Evolutionary conservation across 805 yeast genomes (phyloP).

Genomic region (Wickerhamiella musiphila): DNA sequence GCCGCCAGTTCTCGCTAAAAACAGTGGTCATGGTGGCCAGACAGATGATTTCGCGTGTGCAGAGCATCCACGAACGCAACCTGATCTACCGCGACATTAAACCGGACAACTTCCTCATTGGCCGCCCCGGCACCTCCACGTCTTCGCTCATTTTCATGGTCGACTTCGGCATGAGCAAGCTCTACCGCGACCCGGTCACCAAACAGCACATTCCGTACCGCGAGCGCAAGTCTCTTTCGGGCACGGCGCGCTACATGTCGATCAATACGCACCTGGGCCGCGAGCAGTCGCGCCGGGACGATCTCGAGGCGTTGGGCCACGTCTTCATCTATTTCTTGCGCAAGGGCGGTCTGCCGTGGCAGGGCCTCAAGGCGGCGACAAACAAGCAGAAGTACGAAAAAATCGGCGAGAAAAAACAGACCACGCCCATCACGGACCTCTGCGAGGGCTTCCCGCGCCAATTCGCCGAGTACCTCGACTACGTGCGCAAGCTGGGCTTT

Average conservation of each 20-base stretch:
- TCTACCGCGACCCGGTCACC: slow-evolving; percentile 90
- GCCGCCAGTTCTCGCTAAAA: slow-evolving; percentile 69
- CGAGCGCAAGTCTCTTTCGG: slow-evolving; percentile 87
- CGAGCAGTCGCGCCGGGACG: slow-evolving; percentile 93
- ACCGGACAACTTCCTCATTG: slow-evolving; percentile 92
- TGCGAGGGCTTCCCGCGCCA: slow-evolving; percentile 84
- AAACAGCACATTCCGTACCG: slow-evolving; percentile 92
- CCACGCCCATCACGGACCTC: slow-evolving; percentile 70
- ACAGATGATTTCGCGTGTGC: slow-evolving; percentile 82
- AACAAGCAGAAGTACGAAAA: slow-evolving; percentile 95
- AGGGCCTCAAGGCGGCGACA: slow-evolving; percentile 94
- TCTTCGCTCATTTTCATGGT: slow-evolving; percentile 78
- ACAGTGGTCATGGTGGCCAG: slow-evolving; percentile 88
- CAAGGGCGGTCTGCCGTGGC: slow-evolving; percentile 89
- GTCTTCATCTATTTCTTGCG: slow-evolving; percentile 79
- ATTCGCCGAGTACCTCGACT: slow-evolving; percentile 78
- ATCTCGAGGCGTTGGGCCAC: slow-evolving; percentile 89
- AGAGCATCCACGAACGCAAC: slow-evolving; percentile 74
- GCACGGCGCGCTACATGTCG: slow-evolving; percentile 98
- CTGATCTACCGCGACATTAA: slow-evolving; percentile 91
- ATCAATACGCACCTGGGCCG: slow-evolving; percentile 94
- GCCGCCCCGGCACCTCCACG: slow-evolving; percentile 68
- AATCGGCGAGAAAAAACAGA: slow-evolving; percentile 89
- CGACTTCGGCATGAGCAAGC: slow-evolving; percentile 98
- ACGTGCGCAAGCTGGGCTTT: slow-evolving; percentile 74